Percentiles rank a stretch among this genome's conserved stretches.
These are phyloP conservation scores for Piromyces sp. DNA, from an alignment of 192 early-diverging fungal genomes.

Conservation along the genomic window DNA sequence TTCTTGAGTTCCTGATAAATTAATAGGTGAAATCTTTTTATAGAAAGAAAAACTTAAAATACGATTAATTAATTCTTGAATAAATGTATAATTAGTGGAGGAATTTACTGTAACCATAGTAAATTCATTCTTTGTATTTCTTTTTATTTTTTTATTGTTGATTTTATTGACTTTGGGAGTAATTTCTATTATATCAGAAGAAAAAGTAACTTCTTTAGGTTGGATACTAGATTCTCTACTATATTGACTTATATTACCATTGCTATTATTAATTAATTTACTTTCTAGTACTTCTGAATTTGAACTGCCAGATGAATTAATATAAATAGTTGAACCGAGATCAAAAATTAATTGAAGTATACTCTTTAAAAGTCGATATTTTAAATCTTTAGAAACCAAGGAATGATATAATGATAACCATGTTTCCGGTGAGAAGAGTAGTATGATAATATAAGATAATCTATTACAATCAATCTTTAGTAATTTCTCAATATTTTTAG, in stretches of 20 bases:
- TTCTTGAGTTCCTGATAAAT: background rate
- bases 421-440: background rate
- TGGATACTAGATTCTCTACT: too few species aligned
- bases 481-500: background rate
- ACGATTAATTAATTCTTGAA: background rate
- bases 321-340: background rate
- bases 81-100: background rate
- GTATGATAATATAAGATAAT: background rate
- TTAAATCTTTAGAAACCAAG: background rate
- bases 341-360: background rate
- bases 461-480: background rate
- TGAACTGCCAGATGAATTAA: background rate
- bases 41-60: background rate
- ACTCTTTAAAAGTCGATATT: background rate
- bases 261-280: background rate
- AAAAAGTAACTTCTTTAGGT: background rate
- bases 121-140: background rate
- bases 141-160: background rate
- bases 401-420: background rate
- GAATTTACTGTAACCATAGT: background rate
- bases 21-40: background rate
- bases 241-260: background rate
- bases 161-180: background rate
- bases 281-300: background rate
- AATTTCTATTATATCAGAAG: background rate